Base-by-base conservation (phyloP, 192 early-diverging fungal species). In the Fimicolochytrium jonesii region DNA sequence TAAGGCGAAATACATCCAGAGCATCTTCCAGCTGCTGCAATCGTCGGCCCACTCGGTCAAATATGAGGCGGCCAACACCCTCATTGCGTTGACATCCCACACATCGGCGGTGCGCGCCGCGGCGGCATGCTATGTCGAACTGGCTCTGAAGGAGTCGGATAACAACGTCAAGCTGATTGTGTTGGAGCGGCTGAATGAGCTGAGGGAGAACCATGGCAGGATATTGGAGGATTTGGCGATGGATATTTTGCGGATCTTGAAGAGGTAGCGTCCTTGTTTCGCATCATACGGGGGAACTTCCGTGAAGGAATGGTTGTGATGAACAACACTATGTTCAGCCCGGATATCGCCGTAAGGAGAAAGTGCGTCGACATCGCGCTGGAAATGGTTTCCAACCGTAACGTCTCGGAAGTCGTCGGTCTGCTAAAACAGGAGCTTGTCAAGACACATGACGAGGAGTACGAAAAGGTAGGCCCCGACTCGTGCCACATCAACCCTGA, bases 151-250 rank as follows among this genome's bases (percentile, higher is more conserved):
- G 71, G 97, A 92, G 65, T 86, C 94, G 7, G 97, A 99, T 68
- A 99, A 97, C 77, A 99, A 99, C 70, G 86, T 99, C 44, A 97
- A 97, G 73, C 73, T 99, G 55, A 98, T 94, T 74, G 94, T 97
- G 7, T 78, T 99, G 41, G 91, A 94, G 67, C 84, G 90, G 26
- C 73, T 99, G 29, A 84, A 88, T 46, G 94, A 95, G 60, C 71
- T 99, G 64, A 88, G 90, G 47, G 82, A 83, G 55, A 92, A 93
- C 68, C 90, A 97, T 68, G 91, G 90, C 39, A 79, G 87, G 61
- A 85, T 94, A 26, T 69, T 98, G 39, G 93, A 94, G 63, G 92
- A 94, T 55, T 72, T 93, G 42, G 92, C 92, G n/a, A 93, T 98
- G 90, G 97, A 99, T 71, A 86, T 97, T 69, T 77, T 98, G 57